A percentile compares a stretch with the other conserved stretches of the same genome.
phyloP scores from a whole-genome alignment of 164 flowering plant species.

The Vitis rotundifolia region DNA sequence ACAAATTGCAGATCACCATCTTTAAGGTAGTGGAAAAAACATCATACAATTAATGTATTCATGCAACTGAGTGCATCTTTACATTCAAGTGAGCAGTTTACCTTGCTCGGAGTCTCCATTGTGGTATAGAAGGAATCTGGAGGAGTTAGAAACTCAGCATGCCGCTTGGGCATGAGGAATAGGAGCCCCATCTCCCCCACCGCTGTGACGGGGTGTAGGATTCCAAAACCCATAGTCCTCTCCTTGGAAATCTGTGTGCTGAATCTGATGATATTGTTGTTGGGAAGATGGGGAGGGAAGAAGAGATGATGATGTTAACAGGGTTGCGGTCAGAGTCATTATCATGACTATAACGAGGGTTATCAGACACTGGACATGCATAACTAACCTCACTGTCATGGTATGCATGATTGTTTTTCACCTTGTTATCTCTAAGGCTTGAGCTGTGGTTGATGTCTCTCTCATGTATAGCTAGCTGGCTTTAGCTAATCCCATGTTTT shows the following conservation, averaged over 20 bases:
- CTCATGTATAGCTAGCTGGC: not conserved
- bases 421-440: no score
- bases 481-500: no score
- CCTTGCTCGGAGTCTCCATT: no score
- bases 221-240: constrained; percentile 33
- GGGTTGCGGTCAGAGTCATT: not conserved
- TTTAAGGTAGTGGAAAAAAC: no score
- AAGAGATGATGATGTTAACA: constrained; percentile 12
- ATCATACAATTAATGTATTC: no score
- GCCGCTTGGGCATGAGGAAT: constrained; percentile 24
- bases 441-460: no score
- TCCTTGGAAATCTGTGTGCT: not conserved
- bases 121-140: no score
- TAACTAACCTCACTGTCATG: constrained; percentile 15
- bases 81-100: no score
- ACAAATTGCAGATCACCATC: no score
- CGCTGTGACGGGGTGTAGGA: constrained; percentile 23
- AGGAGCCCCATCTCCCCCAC: constrained; percentile 26
- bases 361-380: constrained; percentile 14
- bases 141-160: no score
- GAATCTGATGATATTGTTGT: not conserved
- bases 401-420: constrained; percentile 11
- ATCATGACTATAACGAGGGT: constrained; percentile 9
- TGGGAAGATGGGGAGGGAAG: not conserved
- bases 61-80: no score